Conservation (phyloP, 2,329 filamentous ascomycete genomes). For the Falciphora oryzae region DNA sequence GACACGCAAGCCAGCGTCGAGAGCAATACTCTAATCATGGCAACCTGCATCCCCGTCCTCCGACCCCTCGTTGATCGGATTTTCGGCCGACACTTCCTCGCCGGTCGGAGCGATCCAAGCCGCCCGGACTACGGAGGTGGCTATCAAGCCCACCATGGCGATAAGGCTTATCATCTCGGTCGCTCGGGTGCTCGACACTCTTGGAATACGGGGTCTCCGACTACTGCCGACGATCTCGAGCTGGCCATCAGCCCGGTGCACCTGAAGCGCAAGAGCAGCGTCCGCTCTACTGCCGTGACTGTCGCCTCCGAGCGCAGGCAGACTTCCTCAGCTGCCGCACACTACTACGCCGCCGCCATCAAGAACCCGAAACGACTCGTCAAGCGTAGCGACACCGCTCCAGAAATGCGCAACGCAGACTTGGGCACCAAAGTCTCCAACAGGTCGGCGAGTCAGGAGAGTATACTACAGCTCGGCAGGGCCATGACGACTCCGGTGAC, state of each 20-base stretch:
- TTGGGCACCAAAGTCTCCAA: neutral
- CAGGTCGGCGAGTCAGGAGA: conserved; percentile 9
- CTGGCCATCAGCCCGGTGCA: neutral
- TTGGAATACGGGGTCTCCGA: neutral
- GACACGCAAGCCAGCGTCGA: conserved; percentile 21
- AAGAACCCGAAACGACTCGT: neutral
- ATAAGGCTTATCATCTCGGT: neutral
- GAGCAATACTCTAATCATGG: conserved; percentile 29
- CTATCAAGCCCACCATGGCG: neutral
- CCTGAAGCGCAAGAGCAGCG: neutral
- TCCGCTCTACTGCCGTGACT: neutral
- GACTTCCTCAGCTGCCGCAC: too few relatives aligned
- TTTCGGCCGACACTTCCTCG: conserved; percentile 12
- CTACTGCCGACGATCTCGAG: neutral
- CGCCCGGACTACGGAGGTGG: too few relatives aligned
- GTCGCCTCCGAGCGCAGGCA: neutral
- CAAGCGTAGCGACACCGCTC: neutral
- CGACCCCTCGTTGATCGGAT: conserved; percentile 25
- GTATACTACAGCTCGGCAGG: conserved; percentile 3
- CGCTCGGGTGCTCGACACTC: neutral
- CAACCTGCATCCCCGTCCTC: conserved; percentile 29
- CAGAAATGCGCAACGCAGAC: neutral
- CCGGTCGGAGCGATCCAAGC: neutral
- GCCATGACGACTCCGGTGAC: neutral
- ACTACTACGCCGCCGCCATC: neutral